Percentiles rank a stretch among this genome's conserved stretches.
These are phyloP conservation scores for Cucumis cinereus DNA, from an alignment of 306 rosid species.

Conservation along the genomic window DNA sequence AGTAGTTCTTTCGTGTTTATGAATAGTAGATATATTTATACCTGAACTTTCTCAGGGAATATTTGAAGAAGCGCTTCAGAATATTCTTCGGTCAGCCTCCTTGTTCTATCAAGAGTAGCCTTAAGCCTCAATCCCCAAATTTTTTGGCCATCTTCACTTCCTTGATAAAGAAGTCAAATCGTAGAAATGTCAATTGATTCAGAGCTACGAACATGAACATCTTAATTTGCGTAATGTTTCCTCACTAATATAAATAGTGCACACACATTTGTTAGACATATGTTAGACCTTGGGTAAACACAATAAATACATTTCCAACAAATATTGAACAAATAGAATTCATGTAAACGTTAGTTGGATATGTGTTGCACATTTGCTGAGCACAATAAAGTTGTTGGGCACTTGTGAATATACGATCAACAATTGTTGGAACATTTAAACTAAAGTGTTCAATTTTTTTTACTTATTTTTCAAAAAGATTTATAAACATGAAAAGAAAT, in stretches of 20 bases:
- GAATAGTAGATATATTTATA: slow-evolving; percentile 17
- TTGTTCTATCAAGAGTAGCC: slow-evolving; percentile 90
- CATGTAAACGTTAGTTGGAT: neutral
- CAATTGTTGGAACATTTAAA: neutral
- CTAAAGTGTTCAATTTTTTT: neutral
- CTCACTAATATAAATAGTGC: neutral
- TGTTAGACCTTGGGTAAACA: neutral
- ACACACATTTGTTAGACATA: neutral
- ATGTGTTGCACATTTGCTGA: neutral
- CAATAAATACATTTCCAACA: neutral
- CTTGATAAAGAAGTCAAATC: slow-evolving; percentile 23
- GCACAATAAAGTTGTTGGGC: neutral
- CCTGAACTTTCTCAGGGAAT: slow-evolving; percentile 93
- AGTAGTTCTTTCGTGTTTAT: neutral
- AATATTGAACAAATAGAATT: neutral
- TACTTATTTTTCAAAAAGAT: neutral
- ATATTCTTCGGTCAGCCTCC: slow-evolving; percentile 91
- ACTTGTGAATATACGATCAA: neutral
- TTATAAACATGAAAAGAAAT: neutral
- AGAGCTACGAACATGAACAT: neutral
- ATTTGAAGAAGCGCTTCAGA: slow-evolving; percentile 88
- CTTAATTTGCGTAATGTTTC: neutral
- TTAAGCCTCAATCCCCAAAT: slow-evolving; percentile 86
- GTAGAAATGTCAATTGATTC: neutral
- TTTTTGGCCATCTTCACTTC: slow-evolving; percentile 84